Percentiles rank a stretch among this genome's conserved stretches.
phyloP scores from a whole-genome alignment of 306 rosid species.

The Ziziphus jujuba region DNA sequence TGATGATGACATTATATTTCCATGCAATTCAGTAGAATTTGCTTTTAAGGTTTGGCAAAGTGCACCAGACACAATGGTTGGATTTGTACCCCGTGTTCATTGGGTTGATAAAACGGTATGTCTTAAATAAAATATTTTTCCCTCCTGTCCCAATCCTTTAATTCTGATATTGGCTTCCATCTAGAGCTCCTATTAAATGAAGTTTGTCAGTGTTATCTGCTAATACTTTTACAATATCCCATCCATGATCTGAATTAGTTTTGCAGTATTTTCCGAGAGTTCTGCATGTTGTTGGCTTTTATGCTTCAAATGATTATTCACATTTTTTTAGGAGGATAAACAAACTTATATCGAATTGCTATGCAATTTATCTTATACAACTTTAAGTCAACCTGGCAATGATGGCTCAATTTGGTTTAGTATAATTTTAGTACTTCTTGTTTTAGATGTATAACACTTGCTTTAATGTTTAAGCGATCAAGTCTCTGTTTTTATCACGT shows the following conservation, averaged over 20 bases:
- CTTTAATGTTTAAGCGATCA: too few species aligned
- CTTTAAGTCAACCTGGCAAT: neutral
- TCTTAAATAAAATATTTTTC: neutral
- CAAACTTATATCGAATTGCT: neutral
- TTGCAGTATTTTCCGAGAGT: neutral
- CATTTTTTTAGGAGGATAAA: neutral
- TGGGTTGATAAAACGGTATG: slow-evolving; percentile 70
- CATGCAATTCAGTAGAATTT: slow-evolving; percentile 85
- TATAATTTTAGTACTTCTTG: too few species aligned
- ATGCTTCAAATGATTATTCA: neutral
- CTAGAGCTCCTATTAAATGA: too few species aligned
- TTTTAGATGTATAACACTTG: too few species aligned
- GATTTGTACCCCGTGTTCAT: slow-evolving; percentile 94
- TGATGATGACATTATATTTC: slow-evolving; percentile 91
- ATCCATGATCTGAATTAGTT: neutral
- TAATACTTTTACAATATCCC: neutral
- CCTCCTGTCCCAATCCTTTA: neutral
- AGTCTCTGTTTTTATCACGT: neutral
- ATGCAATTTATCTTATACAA: slow-evolving; percentile 2
- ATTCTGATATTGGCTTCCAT: neutral
- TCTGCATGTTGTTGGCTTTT: neutral
- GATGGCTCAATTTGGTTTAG: too few species aligned
- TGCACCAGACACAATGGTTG: slow-evolving; percentile 95
- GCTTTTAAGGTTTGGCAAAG: slow-evolving; percentile 91
- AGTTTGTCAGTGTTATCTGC: neutral